A percentile compares a stretch with the other conserved stretches of the same genome.
phyloP scores from a whole-genome alignment of 805 yeast species.

The Wickerhamiella azyma region DNA sequence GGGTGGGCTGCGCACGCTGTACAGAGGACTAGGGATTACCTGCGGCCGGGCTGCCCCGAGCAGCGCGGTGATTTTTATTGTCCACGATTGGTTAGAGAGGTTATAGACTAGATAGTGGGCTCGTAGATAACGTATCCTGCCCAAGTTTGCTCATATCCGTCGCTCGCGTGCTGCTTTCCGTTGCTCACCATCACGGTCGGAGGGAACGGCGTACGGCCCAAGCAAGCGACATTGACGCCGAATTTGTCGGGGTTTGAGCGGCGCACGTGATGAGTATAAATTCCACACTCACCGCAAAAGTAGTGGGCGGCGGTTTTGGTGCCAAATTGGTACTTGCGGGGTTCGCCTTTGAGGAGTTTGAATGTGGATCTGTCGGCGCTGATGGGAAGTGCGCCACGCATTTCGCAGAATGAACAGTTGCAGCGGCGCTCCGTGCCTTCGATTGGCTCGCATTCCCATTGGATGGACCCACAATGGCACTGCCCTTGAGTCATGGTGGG shows the following conservation, averaged over 20 bases:
- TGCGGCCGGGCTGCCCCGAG: constrained; percentile 75
- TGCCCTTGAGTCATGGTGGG: background rate
- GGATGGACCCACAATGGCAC: background rate
- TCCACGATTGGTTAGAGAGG: constrained; percentile 40
- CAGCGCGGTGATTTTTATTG: constrained; percentile 71
- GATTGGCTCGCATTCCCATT: background rate
- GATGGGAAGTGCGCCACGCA: background rate
- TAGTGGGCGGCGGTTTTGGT: background rate
- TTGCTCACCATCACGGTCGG: constrained; percentile 1
- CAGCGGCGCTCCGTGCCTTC: background rate
- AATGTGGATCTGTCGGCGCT: background rate
- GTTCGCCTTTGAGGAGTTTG: background rate
- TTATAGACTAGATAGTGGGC: background rate
- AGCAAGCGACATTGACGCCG: background rate
- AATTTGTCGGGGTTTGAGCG: background rate
- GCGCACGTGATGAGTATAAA: constrained; percentile 1
- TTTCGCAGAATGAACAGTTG: background rate
- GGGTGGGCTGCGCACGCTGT: constrained; percentile 60
- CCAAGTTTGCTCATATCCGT: background rate
- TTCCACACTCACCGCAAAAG: background rate
- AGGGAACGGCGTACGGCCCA: background rate
- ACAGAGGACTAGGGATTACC: constrained; percentile 77
- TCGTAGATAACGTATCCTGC: background rate
- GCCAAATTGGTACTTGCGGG: background rate
- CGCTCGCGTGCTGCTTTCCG: background rate